phyloP scores from a whole-genome alignment of 2,329 filamentous ascomycete species.

The Microsporum canis region DNA sequence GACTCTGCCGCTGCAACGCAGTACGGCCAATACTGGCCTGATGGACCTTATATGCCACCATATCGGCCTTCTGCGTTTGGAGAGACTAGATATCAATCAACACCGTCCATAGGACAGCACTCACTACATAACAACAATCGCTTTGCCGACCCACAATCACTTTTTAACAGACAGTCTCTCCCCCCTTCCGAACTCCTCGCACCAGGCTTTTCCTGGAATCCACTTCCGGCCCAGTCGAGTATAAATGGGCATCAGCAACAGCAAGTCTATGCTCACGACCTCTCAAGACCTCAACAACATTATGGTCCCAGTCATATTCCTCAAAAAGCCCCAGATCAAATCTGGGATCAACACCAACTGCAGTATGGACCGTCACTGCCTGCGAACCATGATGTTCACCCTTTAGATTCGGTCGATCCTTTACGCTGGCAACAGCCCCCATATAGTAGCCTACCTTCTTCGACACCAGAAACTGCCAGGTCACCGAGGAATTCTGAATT shows the following conservation, averaged over 20 bases:
- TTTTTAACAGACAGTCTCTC: slow-evolving; percentile 21
- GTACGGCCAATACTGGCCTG: slow-evolving; percentile 53
- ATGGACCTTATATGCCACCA: slow-evolving; percentile 48
- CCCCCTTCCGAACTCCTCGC: slow-evolving; percentile 20
- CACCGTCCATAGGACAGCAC: slow-evolving; percentile 17
- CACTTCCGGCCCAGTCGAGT: slow-evolving; percentile 17
- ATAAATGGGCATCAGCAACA: slow-evolving; percentile 6
- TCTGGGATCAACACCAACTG: slow-evolving; percentile 20
- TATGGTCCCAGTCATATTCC: slow-evolving; percentile 30
- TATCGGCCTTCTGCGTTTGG: slow-evolving; percentile 49
- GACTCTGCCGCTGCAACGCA: slow-evolving; percentile 46
- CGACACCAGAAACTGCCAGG: slow-evolving; percentile 16
- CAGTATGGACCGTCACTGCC: slow-evolving; percentile 14
- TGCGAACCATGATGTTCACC: slow-evolving; percentile 5
- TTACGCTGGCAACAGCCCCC: slow-evolving; percentile 18
- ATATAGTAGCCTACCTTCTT: slow-evolving; percentile 15
- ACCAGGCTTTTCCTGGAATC: slow-evolving; percentile 24
- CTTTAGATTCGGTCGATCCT: slow-evolving; percentile 14
- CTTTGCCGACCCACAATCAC: slow-evolving; percentile 22
- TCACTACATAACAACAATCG: slow-evolving; percentile 16
- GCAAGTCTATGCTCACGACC: slow-evolving; percentile 20
- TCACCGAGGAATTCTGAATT: slow-evolving; percentile 41
- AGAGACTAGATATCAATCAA: slow-evolving; percentile 34
- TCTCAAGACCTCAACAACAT: slow-evolving; percentile 22
- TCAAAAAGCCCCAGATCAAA: slow-evolving; percentile 12